phyloP scores from a whole-genome alignment of 352 stramenopile species.

The Elongisporangium undulatum region DNA sequence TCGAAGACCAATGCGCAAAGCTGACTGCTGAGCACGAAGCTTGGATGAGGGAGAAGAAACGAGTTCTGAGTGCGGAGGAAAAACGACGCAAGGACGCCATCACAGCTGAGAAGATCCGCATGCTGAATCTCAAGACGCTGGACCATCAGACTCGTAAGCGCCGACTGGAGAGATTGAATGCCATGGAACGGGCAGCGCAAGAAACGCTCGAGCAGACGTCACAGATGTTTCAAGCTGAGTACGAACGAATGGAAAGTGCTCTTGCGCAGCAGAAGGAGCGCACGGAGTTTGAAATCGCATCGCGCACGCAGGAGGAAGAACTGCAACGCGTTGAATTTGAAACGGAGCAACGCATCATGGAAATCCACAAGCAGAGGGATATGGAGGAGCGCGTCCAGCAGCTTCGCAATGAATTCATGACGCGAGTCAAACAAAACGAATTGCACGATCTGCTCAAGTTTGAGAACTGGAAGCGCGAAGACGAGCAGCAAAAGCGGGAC shows the following conservation, averaged over 20 bases:
- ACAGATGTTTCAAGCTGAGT: conserved; percentile 58
- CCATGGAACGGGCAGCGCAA: conserved; percentile 54
- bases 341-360: conserved; percentile 50
- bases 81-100: conserved; percentile 50
- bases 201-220: conserved; percentile 63
- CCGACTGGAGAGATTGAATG: conserved; percentile 50
- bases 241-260: conserved; percentile 43
- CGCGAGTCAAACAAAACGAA: conserved; percentile 65
- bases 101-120: conserved; percentile 52
- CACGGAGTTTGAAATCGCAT: conserved; percentile 60
- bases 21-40: conserved; percentile 58
- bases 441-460: conserved; percentile 64
- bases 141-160: conserved; percentile 64
- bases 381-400: conserved; percentile 62
- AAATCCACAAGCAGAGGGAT: conserved; percentile 55
- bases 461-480: conserved; percentile 68
- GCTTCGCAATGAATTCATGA: conserved; percentile 70
- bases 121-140: conserved; percentile 66
- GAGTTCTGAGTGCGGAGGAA: conserved; percentile 59
- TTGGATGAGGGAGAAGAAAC: conserved; percentile 59
- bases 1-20: conserved; percentile 43
- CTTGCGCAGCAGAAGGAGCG: conserved; percentile 56
- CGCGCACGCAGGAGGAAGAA: conserved; percentile 73
- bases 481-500: conserved; percentile 37
- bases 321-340: conserved; percentile 70